Evolutionary conservation across 805 yeast genomes (phyloP), one percentile per base, ranked within the genome.

Genomic region (Candida xyloterini): DNA sequence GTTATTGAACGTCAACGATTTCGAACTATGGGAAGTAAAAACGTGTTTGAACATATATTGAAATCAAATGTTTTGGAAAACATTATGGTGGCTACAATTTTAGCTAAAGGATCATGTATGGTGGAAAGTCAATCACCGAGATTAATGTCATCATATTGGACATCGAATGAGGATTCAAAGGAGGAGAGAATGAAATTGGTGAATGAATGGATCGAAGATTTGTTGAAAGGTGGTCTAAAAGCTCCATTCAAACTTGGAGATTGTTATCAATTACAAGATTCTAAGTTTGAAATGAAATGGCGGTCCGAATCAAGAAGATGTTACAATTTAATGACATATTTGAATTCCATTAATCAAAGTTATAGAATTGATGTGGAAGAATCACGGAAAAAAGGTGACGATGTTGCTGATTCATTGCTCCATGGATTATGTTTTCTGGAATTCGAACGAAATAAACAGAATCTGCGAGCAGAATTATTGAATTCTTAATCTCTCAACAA

Each of bases 321-420:
- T 4, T 59, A 52, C 42, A 58, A 58, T 27, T 43, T 57, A 35
- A 54, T 58, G 39, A 30, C 29, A 7, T 38, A 45, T 18, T 28
- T 64, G 7, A 62, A 62, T 40, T 29, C 38, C 4, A 15, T 40
- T 5, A 54, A 55, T 27, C 14, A 13, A 1, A 11, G n/a, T 4
- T 33, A 43, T 22, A 33, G 27, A 24, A 44, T 36, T 10, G 32
- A 44, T 4, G 24, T 40, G 7, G 42, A 35, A 18, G 48, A 44
- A 15, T 26, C 37, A 7, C 54, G 52, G 3, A 47, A 42, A 22
- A 81, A 81, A 53, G 73, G 74, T 30, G 90, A 82, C 54, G 90
- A 82, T 55, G 60, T 81, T 40, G 74, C 79, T 7, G 90, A 82
- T 55, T 68, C 82, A 1, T 60, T 81, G n/a, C 59, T 81, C 11